A percentile compares a stretch with the other conserved stretches of the same genome.
Evolutionary conservation across 495 filamentous ascomycete genomes (phyloP).

Genomic region (Poronia punctata): DNA sequence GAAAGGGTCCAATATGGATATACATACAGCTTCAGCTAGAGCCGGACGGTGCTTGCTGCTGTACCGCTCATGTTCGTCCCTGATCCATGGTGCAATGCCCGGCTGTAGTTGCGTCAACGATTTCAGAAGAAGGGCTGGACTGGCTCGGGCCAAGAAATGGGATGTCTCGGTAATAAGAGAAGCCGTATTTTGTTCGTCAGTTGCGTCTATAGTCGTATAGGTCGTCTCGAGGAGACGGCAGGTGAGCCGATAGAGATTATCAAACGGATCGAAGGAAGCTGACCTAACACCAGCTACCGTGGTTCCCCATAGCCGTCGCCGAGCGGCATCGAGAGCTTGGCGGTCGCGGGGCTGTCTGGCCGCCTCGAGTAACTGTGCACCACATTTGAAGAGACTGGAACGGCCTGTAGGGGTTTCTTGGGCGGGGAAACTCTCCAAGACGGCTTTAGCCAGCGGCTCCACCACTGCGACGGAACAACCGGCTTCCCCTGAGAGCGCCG

Average conservation of each 20-base stretch:
- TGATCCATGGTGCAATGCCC: conserved; percentile 54
- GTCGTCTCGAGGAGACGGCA: conserved; percentile 34
- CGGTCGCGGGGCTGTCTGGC: conserved; percentile 43
- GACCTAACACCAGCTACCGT: conserved; percentile 33
- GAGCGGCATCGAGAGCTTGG: conserved; percentile 52
- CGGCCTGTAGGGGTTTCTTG: background rate
- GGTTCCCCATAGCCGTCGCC: conserved; percentile 54
- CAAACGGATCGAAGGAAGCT: conserved; percentile 51
- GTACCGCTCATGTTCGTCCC: conserved; percentile 40
- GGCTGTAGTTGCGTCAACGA: conserved; percentile 50
- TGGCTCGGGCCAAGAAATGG: conserved; percentile 33
- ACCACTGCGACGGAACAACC: conserved; percentile 54
- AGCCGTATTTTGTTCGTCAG: conserved; percentile 14
- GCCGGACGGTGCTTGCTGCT: conserved; percentile 22
- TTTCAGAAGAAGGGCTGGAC: conserved; percentile 26
- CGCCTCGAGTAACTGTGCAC: conserved; percentile 28
- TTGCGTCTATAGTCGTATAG: conserved; percentile 31
- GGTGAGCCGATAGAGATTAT: conserved; percentile 51
- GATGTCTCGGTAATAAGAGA: conserved; percentile 28
- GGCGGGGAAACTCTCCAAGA: conserved; percentile 23
- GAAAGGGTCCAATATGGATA: background rate
- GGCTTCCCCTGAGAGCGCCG: conserved; percentile 58
- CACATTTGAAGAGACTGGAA: conserved; percentile 22
- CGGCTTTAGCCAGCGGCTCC: conserved; percentile 60
- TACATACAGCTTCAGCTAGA: conserved; percentile 31